Evolutionary conservation across 768 basidiomycete genomes (phyloP).

Genomic region (Pleurotus eryngii): DNA sequence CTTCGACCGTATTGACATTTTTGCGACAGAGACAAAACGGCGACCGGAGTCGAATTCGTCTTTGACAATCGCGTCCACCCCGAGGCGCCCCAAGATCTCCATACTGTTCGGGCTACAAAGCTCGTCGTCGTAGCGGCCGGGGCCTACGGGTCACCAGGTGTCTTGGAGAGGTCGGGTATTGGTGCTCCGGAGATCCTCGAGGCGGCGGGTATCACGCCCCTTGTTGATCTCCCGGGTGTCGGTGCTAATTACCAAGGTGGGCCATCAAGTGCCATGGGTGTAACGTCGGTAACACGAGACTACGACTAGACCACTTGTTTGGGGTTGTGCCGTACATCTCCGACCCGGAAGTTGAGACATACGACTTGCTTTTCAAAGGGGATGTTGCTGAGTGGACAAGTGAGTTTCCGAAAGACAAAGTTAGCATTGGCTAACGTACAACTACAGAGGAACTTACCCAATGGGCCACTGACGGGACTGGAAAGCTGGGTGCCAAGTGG

Average conservation of each 20-base stretch:
- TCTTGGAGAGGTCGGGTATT: slow-evolving; percentile 54
- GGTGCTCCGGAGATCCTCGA: slow-evolving; percentile 28
- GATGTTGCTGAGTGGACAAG: slow-evolving; percentile 10
- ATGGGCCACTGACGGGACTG: slow-evolving; percentile 29
- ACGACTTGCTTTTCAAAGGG: slow-evolving; percentile 9
- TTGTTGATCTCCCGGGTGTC: slow-evolving; percentile 37
- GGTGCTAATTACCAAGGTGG: slow-evolving; percentile 29
- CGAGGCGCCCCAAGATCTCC: slow-evolving; percentile 2
- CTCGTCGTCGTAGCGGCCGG: slow-evolving; percentile 38
- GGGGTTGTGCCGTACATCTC: slow-evolving; percentile 7
- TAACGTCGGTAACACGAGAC: too few species aligned
- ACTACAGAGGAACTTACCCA: slow-evolving; percentile 11
- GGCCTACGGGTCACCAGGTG: slow-evolving; percentile 29
- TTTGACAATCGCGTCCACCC: slow-evolving; percentile 14
- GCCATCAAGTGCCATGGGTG: not conserved
- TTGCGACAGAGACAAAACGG: slow-evolving; percentile 9
- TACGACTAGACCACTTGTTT: slow-evolving; percentile 9
- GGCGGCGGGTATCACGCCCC: slow-evolving; percentile 21
- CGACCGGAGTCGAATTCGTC: slow-evolving; percentile 14
- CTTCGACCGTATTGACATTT: slow-evolving; percentile 10
- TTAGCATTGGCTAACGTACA: not conserved
- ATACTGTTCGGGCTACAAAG: slow-evolving; percentile 22
- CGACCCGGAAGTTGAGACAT: not conserved
- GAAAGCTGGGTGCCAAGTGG: slow-evolving; percentile 34
- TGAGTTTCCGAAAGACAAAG: not conserved